Evolutionary conservation across 768 basidiomycete species (phyloP).

Genomic region (Lactarius hatsudake): DNA sequence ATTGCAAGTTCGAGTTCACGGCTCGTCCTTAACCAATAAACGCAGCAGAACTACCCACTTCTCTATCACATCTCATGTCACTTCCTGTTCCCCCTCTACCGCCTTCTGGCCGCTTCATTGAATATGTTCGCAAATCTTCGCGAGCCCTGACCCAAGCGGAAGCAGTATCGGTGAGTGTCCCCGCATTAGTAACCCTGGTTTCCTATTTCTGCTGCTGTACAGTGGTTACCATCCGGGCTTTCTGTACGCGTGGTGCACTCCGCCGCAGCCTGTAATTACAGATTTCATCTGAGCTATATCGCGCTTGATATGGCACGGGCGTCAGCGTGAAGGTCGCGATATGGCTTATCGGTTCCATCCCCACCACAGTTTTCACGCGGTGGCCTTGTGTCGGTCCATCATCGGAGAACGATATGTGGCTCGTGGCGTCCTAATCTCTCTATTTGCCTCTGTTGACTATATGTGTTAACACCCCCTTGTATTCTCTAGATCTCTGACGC

Average conservation of each 20-base stretch:
- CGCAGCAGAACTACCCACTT: not conserved
- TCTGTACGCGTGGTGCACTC: not conserved
- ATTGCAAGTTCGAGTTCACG: not conserved
- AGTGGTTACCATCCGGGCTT: not conserved
- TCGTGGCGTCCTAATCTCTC: conserved; percentile 15
- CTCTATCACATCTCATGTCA: conserved; percentile 10
- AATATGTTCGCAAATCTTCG: conserved; percentile 54
- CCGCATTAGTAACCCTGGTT: not conserved
- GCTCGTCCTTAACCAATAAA: not conserved
- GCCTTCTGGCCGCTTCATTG: conserved; percentile 46
- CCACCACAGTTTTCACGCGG: not conserved
- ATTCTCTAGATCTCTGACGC: conserved; percentile 51
- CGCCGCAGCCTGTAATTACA: not conserved
- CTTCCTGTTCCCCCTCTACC: conserved; percentile 37
- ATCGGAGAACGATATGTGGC: conserved; percentile 5
- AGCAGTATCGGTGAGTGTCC: conserved; percentile 50
- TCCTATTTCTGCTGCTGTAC: conserved; percentile 1
- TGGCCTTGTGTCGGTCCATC: not conserved
- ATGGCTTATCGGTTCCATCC: conserved; percentile 2
- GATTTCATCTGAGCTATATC: not conserved
- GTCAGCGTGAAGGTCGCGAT: conserved; percentile 1
- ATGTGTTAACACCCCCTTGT: not conserved
- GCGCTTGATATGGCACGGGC: conserved; percentile 1
- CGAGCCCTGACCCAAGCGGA: conserved; percentile 44
- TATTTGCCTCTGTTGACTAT: not conserved